These are phyloP conservation scores for Penicillium sp. DNA, from an alignment of 2,329 filamentous ascomycete genomes.

Conservation along the genomic window DNA sequence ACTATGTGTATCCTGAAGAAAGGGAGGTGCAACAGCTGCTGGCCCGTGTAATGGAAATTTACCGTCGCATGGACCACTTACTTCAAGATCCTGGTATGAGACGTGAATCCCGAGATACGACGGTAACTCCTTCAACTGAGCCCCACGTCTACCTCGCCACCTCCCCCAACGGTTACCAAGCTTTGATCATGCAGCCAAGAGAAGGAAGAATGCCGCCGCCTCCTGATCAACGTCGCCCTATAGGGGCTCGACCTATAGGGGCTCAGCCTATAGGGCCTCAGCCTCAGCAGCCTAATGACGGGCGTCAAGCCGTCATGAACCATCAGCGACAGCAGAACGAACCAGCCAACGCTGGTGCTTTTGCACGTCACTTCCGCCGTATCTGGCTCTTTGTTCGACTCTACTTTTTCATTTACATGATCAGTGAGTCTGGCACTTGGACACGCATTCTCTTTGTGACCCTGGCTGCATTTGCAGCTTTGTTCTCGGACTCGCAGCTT, in stretches of 20 bases:
- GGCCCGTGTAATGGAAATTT: background rate
- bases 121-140: background rate
- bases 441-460: constrained; percentile 43
- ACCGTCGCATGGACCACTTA: background rate
- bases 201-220: background rate
- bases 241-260: background rate
- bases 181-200: background rate
- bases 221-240: background rate
- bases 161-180: background rate
- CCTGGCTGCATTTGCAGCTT: constrained; percentile 38
- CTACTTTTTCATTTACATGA: constrained; percentile 60
- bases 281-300: background rate
- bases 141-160: background rate
- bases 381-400: constrained; percentile 61
- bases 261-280: background rate
- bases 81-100: background rate
- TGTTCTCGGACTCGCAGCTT: constrained; percentile 44
- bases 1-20: too few species aligned
- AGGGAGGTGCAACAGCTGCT: background rate
- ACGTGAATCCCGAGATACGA: too few species aligned
- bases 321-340: constrained; percentile 23
- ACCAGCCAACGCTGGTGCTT: constrained; percentile 35
- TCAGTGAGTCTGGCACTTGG: constrained; percentile 52
- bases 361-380: constrained; percentile 43
- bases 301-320: constrained; percentile 36